Evolutionary conservation across 495 filamentous ascomycete genomes (phyloP), one percentile per base, ranked within the genome.

Genomic region (Choiromyces venosus): DNA sequence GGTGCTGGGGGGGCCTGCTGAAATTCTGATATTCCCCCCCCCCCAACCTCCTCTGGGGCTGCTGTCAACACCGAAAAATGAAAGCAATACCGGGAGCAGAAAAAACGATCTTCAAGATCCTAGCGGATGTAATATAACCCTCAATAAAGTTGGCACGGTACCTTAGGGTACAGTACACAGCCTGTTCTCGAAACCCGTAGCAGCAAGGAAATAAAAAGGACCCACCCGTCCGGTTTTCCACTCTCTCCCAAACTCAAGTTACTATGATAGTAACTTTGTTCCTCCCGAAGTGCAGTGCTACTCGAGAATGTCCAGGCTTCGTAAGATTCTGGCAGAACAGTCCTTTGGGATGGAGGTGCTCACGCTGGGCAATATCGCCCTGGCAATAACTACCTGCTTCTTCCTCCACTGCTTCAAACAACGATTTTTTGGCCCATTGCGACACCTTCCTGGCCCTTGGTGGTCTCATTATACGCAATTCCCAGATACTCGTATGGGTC

Each of bases 391-490:
- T n/a, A n/a, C n/a, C n/a, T n/a, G n/a, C n/a, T n/a, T n/a, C n/a
- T n/a, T n/a, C n/a, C n/a, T n/a, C n/a, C n/a, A n/a, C n/a, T n/a
- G n/a, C n/a, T n/a, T n/a, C n/a, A n/a, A n/a, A n/a, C n/a, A n/a
- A n/a, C n/a, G 64, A n/a, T 74, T 71, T 25, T 71, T 38, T 18
- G 61, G 68, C 7, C 68, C 72, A 18, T 39, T 74, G 25, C 67
- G 65, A 37, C 73, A 74, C 29, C 25, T 74, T 1, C 73, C 68
- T 6, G 73, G 73, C 14, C 73, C 68, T 5, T 74, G 73, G 73
- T 74, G 73, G 73, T 66, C 67, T 25, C 68, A 74, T 66, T 74
- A 74, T 36, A 71, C 68, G 16, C 73, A 74, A 37, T 16, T 74
- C 10, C 73, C 64, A 0, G 72, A 74, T 36, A 25, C 21, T n/a